Conservation (phyloP, 2,329 filamentous ascomycete genomes). For the Diaporthe sp. region DNA sequence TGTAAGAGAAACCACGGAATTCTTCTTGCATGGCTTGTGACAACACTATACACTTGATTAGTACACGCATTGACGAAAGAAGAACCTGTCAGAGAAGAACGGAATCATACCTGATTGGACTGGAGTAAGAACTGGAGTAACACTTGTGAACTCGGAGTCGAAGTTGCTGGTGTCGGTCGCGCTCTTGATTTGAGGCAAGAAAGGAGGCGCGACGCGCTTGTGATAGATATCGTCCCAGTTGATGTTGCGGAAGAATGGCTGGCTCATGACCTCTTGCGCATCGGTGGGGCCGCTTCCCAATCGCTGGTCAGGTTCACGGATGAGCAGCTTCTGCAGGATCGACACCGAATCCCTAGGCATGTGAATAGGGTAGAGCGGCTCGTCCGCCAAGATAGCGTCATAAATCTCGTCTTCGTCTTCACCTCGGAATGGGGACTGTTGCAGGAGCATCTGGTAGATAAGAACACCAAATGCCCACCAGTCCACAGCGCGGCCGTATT, state of each 20-base stretch:
- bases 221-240: constrained; percentile 99
- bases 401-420: constrained; percentile 99
- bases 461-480: constrained; percentile 99
- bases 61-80: constrained; percentile 16
- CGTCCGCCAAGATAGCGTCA: constrained; percentile 96
- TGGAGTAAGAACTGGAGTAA: constrained; percentile 95
- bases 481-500: constrained; percentile 96
- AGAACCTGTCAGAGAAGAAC: neutral
- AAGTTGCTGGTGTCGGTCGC: constrained; percentile 99
- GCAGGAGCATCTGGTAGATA: constrained; percentile 99
- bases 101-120: constrained; percentile 89
- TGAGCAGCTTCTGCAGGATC: constrained; percentile 96
- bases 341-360: constrained; percentile 99
- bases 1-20: constrained; percentile 99
- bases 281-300: constrained; percentile 96
- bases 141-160: constrained; percentile 97
- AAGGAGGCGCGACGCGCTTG: constrained; percentile 91
- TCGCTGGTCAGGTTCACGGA: constrained; percentile 92
- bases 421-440: constrained; percentile 98
- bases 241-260: constrained; percentile 97
- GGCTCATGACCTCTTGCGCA: constrained; percentile 98
- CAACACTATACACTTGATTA: constrained; percentile 72
- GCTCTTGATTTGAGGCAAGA: constrained; percentile 89
- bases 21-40: constrained; percentile 99
- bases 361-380: constrained; percentile 97